A percentile compares a stretch with the other conserved stretches of the same genome.
Evolutionary conservation across 306 rosid genomes (phyloP).

Genomic region (apple (Malus domestica)): DNA sequence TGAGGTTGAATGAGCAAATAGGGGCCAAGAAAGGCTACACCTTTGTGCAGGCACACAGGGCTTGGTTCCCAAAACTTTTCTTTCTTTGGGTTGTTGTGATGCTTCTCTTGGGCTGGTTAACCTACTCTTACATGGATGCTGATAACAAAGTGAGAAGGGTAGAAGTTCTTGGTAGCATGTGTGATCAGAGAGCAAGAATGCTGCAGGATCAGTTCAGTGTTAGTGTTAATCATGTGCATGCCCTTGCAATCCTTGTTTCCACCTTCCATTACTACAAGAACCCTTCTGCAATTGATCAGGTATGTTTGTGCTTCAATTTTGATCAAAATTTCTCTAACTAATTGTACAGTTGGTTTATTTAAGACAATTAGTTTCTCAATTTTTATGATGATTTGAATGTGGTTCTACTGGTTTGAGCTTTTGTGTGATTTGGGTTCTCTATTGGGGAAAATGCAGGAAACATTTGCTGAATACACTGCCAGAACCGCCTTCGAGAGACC

Average conservation of each 20-base stretch:
- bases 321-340: not conserved
- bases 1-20: slow-evolving; percentile 62
- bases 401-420: not conserved
- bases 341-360: not conserved
- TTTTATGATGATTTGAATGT: not conserved
- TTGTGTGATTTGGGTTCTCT: not conserved
- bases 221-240: slow-evolving; percentile 95
- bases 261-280: slow-evolving; percentile 80
- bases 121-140: slow-evolving; percentile 69
- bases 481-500: slow-evolving; percentile 96
- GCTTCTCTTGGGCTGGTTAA: slow-evolving; percentile 38
- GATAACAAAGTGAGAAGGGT: slow-evolving; percentile 69
- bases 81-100: slow-evolving; percentile 56
- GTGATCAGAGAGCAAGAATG: slow-evolving; percentile 98
- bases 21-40: slow-evolving; percentile 64
- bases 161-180: slow-evolving; percentile 75
- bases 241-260: slow-evolving; percentile 92
- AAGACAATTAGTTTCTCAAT: not conserved
- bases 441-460: slow-evolving; percentile 52
- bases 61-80: slow-evolving; percentile 62
- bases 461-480: slow-evolving; percentile 92
- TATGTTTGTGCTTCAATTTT: slow-evolving; percentile 29
- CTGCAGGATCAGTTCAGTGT: slow-evolving; percentile 95
- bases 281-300: slow-evolving; percentile 99
- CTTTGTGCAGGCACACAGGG: slow-evolving; percentile 64